phyloP scores from a whole-genome alignment of 2,329 filamentous ascomycete species.

The Cercospora sojina region DNA sequence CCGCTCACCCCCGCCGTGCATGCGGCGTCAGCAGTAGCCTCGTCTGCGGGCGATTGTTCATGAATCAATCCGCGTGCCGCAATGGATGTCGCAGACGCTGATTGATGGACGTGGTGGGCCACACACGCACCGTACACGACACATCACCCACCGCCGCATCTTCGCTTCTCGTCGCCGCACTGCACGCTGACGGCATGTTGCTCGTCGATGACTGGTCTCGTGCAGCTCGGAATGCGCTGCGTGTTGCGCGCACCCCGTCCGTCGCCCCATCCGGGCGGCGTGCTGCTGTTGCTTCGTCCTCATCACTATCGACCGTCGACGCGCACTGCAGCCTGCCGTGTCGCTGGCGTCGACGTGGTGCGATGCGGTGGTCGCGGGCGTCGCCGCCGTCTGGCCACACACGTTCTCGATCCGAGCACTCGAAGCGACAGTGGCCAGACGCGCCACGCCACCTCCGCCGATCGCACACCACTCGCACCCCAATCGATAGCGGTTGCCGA shows the following conservation, averaged over 20 bases:
- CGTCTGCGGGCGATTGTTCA: conserved; percentile 10
- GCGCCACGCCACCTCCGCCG: conserved; percentile 11
- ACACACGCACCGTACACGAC: background rate
- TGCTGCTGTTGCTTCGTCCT: background rate
- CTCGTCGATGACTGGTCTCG: conserved; percentile 19
- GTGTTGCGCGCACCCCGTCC: conserved; percentile 13
- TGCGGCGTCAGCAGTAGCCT: conserved; percentile 16
- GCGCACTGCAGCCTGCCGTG: conserved; percentile 16
- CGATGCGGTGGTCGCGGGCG: background rate
- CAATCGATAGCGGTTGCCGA: conserved; percentile 24
- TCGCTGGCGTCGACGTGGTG: conserved; percentile 8
- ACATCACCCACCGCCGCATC: conserved; percentile 7
- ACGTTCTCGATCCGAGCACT: background rate
- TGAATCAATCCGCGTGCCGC: conserved; percentile 17
- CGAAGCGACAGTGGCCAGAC: conserved; percentile 8
- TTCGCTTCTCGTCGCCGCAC: conserved; percentile 10
- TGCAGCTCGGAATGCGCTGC: conserved; percentile 9
- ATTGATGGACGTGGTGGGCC: conserved; percentile 5
- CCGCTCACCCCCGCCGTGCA: background rate
- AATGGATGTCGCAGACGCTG: conserved; percentile 9
- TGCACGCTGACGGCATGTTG: conserved; percentile 20
- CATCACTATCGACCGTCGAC: background rate
- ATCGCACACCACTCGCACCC: conserved; percentile 13
- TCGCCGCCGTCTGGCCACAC: conserved; percentile 3
- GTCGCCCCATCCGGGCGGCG: conserved; percentile 3